Evolutionary conservation across 2,329 filamentous ascomycete species (phyloP).

Genomic region (Sclerotinia trifoliorum): DNA sequence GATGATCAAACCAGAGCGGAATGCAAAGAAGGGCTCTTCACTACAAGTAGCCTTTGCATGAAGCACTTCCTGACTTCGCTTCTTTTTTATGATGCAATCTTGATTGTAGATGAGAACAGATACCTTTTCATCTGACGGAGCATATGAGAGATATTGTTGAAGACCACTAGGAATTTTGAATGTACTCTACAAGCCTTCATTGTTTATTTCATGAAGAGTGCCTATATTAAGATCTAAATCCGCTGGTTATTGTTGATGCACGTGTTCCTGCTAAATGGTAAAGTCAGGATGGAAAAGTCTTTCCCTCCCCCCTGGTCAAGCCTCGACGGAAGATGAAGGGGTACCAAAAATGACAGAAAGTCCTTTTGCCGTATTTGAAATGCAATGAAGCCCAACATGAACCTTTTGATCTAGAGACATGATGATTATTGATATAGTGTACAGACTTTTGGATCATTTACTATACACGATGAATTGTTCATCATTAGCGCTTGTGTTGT

Average conservation of each 20-base stretch:
- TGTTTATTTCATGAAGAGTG: no score
- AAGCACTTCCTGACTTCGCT: background rate
- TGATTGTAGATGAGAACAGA: background rate
- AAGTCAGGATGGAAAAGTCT: background rate
- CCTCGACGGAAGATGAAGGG: background rate
- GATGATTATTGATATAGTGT: background rate
- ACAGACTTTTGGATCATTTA: background rate
- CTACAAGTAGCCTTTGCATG: background rate
- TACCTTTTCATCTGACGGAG: background rate
- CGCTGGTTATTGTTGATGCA: background rate
- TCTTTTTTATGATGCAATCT: background rate
- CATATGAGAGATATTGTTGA: background rate
- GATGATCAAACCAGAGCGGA: background rate
- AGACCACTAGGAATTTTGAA: background rate
- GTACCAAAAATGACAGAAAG: background rate
- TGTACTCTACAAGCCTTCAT: background rate
- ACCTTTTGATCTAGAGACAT: background rate
- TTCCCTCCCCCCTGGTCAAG: background rate
- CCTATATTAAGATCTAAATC: no score
- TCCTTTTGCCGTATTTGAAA: background rate
- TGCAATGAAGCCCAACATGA: conserved; percentile 13
- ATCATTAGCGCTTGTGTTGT: conserved; percentile 10
- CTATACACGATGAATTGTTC: conserved; percentile 11
- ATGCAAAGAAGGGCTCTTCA: background rate
- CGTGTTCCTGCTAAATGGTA: background rate